Evolutionary conservation across 2,329 filamentous ascomycete genomes (phyloP).

Genomic region (Pestalotiopsis sp.): DNA sequence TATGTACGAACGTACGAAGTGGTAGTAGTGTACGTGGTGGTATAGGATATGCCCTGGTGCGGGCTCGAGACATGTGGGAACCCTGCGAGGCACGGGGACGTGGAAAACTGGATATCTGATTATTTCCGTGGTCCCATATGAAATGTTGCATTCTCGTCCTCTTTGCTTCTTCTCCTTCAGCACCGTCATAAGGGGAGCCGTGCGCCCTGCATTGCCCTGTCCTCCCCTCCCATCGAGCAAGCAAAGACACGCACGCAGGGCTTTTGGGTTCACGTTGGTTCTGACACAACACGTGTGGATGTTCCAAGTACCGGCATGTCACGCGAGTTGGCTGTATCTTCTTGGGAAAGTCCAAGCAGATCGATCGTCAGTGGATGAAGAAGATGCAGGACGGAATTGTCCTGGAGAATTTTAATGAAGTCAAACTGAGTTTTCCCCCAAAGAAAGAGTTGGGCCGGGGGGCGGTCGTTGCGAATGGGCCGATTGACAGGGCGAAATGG

Average conservation of each 20-base stretch:
- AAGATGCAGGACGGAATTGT: background rate
- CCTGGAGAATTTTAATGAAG: background rate
- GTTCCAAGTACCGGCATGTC: slow-evolving; percentile 1
- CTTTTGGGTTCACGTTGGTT: background rate
- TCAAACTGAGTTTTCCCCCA: background rate
- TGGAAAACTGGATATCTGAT: background rate
- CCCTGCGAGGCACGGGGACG: background rate
- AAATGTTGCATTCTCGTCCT: background rate
- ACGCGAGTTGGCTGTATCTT: background rate
- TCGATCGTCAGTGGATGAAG: background rate
- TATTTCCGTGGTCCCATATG: background rate
- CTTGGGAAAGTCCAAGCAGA: slow-evolving; percentile 3
- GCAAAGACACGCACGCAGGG: background rate
- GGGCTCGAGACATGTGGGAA: background rate
- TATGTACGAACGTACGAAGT: too few relatives aligned
- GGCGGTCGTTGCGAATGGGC: background rate
- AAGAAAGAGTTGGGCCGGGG: background rate
- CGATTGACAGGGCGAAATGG: slow-evolving; percentile 2
- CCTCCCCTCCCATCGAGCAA: background rate
- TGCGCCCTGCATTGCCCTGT: background rate
- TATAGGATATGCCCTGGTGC: background rate
- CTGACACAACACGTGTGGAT: background rate
- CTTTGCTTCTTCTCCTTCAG: background rate
- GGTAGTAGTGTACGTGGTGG: too few relatives aligned
- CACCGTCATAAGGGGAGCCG: background rate